Evolutionary conservation across 2,329 filamentous ascomycete genomes (phyloP).

Genomic region (Emericellopsis atlantica): DNA sequence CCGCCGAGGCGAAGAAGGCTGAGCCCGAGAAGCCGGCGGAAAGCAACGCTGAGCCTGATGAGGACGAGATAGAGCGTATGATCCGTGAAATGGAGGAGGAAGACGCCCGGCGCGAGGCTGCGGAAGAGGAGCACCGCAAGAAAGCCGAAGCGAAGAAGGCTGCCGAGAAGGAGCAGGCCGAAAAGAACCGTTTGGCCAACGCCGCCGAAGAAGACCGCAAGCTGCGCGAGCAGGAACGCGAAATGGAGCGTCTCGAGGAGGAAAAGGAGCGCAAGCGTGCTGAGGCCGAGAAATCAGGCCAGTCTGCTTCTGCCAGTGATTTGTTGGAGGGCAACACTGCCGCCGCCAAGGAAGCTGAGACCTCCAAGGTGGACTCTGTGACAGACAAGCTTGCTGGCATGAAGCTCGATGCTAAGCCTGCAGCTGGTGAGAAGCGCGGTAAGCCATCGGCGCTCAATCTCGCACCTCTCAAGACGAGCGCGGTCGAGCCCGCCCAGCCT

Average conservation of each 20-base stretch:
- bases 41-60: constrained; percentile 25
- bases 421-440: constrained; percentile 45
- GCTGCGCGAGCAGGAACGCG: constrained; percentile 59
- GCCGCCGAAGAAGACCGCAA: constrained; percentile 49
- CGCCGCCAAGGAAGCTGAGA: constrained; percentile 12
- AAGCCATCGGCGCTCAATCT: constrained; percentile 88
- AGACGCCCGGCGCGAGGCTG: constrained; percentile 35
- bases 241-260: constrained; percentile 62
- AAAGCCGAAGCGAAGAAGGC: constrained; percentile 31
- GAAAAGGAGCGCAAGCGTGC: constrained; percentile 48
- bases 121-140: constrained; percentile 32
- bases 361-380: constrained; percentile 23
- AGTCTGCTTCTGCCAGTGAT: constrained; percentile 37
- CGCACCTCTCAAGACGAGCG: constrained; percentile 66
- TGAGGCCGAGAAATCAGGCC: constrained; percentile 34
- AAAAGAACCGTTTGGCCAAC: constrained; percentile 25
- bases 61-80: constrained; percentile 46
- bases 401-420: constrained; percentile 30
- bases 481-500: constrained; percentile 81
- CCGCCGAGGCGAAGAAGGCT: constrained; percentile 14
- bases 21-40: constrained; percentile 13
- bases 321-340: constrained; percentile 26
- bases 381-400: constrained; percentile 38
- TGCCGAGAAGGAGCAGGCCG: constrained; percentile 36
- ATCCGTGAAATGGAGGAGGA: constrained; percentile 50